phyloP scores from a whole-genome alignment of 768 basidiomycete genomes.

The Amanita inopinata region DNA sequence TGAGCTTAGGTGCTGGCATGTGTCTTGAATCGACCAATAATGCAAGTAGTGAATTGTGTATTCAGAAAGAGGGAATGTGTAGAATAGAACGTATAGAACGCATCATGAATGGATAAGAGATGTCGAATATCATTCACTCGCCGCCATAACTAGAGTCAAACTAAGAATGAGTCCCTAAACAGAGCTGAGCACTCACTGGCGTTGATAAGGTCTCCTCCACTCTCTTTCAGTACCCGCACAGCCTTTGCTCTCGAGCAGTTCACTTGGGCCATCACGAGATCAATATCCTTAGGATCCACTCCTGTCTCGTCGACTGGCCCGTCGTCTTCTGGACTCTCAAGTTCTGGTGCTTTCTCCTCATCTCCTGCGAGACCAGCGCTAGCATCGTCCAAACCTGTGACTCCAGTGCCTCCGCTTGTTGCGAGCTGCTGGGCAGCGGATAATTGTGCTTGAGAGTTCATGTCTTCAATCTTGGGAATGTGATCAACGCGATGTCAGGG shows the following conservation, averaged over 20 bases:
- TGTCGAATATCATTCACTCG: conserved; percentile 60
- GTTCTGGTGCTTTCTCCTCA: conserved; percentile 78
- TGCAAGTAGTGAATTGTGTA: conserved; percentile 5
- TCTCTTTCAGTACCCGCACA: conserved; percentile 82
- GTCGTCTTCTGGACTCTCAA: conserved; percentile 75
- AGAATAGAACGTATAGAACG: conserved; percentile 20
- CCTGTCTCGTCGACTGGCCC: conserved; percentile 79
- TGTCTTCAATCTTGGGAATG: conserved; percentile 64
- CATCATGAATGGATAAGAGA: conserved; percentile 20
- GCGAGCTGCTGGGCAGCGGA: conserved; percentile 75
- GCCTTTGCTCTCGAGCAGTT: conserved; percentile 89
- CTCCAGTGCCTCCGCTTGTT: conserved; percentile 34
- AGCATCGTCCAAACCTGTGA: conserved; percentile 39
- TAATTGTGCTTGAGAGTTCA: conserved; percentile 72
- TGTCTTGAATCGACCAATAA: conserved; percentile 10
- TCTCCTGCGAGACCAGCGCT: conserved; percentile 43
- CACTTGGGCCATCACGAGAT: conserved; percentile 84
- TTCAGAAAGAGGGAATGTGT: conserved; percentile 9
- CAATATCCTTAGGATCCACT: conserved; percentile 90
- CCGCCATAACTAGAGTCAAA: conserved; percentile 68
- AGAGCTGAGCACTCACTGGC: conserved; percentile 60
- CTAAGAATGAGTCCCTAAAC: not conserved
- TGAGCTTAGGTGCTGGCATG: conserved; percentile 57
- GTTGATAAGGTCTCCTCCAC: conserved; percentile 90
- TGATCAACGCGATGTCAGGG: not conserved